A percentile compares a stretch with the other conserved stretches of the same genome.
phyloP scores from a whole-genome alignment of 2,329 filamentous ascomycete genomes.

The Teratosphaeria destructans region DNA sequence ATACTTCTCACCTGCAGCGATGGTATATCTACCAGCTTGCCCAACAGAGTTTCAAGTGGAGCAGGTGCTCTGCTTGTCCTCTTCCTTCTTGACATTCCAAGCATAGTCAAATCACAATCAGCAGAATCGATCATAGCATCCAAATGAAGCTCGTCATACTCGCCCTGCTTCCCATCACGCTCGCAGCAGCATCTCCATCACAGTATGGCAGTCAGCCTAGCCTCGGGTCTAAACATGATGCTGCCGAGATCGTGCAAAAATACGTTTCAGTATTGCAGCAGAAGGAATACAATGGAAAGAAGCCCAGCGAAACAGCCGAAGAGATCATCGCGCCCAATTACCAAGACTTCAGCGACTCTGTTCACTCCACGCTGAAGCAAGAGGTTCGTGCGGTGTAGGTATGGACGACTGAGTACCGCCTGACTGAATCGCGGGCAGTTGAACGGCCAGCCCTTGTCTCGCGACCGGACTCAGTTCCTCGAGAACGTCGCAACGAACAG shows the following conservation, averaged over 20 bases:
- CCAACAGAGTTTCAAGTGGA: background rate
- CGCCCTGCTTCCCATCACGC: background rate
- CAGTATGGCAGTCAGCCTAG: background rate
- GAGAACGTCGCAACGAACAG: background rate
- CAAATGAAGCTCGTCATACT: background rate
- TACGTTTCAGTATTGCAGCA: slow-evolving; percentile 3
- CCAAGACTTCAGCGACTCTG: slow-evolving; percentile 4
- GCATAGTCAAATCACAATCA: background rate
- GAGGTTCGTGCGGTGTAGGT: background rate
- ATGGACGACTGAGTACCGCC: background rate
- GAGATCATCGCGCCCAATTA: slow-evolving; percentile 4
- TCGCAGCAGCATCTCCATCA: background rate
- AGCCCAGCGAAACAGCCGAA: slow-evolving; percentile 1
- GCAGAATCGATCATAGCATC: background rate
- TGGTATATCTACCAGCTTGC: background rate
- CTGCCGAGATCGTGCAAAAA: slow-evolving; percentile 1
- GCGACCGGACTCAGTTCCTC: background rate
- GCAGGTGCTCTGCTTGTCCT: background rate
- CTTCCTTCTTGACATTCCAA: background rate
- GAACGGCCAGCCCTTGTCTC: background rate
- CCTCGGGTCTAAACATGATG: background rate
- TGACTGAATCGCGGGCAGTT: background rate
- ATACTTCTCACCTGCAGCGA: background rate
- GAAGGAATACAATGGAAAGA: background rate
- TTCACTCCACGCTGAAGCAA: background rate